phyloP scores from a whole-genome alignment of 2,329 filamentous ascomycete genomes.

The Aurifilum marmelostoma region DNA sequence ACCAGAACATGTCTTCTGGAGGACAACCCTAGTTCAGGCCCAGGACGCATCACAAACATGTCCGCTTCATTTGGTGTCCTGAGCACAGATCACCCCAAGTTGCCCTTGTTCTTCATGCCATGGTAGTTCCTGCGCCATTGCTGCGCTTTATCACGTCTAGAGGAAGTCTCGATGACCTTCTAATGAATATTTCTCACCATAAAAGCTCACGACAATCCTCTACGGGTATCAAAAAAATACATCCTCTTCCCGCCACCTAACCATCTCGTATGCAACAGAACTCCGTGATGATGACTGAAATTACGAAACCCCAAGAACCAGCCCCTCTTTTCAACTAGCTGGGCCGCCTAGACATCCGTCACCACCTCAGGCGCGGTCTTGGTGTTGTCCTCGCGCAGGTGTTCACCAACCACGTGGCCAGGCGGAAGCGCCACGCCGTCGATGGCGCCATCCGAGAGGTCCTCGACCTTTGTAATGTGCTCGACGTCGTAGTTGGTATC shows the following conservation, averaged over 20 bases:
- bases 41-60: too few relatives aligned
- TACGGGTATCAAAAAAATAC: neutral
- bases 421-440: constrained; percentile 22
- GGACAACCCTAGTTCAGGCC: too few relatives aligned
- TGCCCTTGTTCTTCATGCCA: neutral
- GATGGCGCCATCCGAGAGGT: constrained; percentile 23
- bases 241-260: neutral
- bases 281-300: neutral
- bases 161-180: neutral
- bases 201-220: neutral
- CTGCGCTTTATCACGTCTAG: neutral
- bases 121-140: neutral
- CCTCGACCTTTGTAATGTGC: constrained; percentile 30
- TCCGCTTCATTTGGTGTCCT: too few relatives aligned
- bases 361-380: constrained; percentile 12
- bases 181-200: neutral
- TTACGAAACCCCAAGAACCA: neutral
- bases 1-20: too few relatives aligned
- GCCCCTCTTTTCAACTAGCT: too few relatives aligned
- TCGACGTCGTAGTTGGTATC: constrained; percentile 35
- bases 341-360: neutral
- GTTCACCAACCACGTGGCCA: constrained; percentile 26
- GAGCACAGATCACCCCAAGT: neutral
- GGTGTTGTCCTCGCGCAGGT: constrained; percentile 12
- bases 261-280: neutral